Evolutionary conservation across 768 basidiomycete species (phyloP), one percentile per base, ranked within the genome.

Genomic region (Holtermanniella nyarrowii): DNA sequence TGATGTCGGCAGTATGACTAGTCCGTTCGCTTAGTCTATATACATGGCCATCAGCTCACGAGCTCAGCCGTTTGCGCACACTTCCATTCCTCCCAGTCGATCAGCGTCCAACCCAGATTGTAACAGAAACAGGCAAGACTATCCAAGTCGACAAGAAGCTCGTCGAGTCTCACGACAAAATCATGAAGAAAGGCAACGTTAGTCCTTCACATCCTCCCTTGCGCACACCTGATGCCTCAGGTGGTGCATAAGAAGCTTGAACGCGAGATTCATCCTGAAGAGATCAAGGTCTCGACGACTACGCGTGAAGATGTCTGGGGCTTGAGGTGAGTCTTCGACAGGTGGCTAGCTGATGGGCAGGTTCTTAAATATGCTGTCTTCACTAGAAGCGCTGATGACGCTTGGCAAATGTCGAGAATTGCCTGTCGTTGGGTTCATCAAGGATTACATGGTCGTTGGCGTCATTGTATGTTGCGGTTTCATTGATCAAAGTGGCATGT

Each of bases 241-340:
- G 78, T 77, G 21, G 78, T 91, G 3, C 89, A 93, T 69, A 82
- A 82, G 57, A 75, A 77, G 45, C 75, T 93, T 20, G 87, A 93
- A 66, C 76, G 77, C 16, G 84, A 89, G 68, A 72, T 89, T 14
- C 76, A 75, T 45, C 76, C 81, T 0, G 77, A 80, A 48, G 77
- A 80, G 55, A 52, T 84, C 23, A 21, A 70, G 16, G 79, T 91
- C 2, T 68, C 71, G 0, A 65, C 78, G 12, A 69, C 66, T 0
- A 79, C 77, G 0, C 61, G 75, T 1, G 88, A 88, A 70, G 86
- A 90, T 49, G 63, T 65, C 14, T 91, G 88, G 84, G 88, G 78
- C 13, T 66, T 86, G 51, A 77, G 83, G 87, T 84, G 58, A 47
- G 76, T 62, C 48, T 16, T 16, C 20, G 21, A 5, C 44, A 39